Evolutionary conservation across 352 stramenopile species (phyloP), one percentile per base, ranked within the genome.

Genomic region (Phytophthora citrophthora): DNA sequence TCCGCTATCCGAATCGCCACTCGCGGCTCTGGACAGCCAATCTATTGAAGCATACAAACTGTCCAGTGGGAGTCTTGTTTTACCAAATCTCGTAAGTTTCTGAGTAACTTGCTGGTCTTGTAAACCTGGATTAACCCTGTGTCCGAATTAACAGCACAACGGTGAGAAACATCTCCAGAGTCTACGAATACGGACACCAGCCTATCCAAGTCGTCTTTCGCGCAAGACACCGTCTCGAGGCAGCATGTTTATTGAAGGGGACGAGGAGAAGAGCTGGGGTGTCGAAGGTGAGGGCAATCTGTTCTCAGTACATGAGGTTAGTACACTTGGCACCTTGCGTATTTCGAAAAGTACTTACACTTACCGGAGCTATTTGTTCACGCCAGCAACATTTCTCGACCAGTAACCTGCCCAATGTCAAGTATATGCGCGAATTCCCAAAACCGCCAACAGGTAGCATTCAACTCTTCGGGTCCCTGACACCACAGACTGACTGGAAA

Each of bases 361-460:
- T 44, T 15, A 32, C 29, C 8, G 8, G 29, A 29, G 4, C 26
- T 32, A 9, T 29, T 29, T 29, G 5, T 29, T 32, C 8, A 32
- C 8, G 7, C 29, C 29, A 32, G 20, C 32, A 47, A 7, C 40
- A 45, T 8, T n/a, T 15, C 8, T 47, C 34, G 5, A 20, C 57
- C 58, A 51, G 26, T n/a, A 73, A 39, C 13, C 36, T 67, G 27
- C 56, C 54, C 10, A 58, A 48, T 12, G 58, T 78, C 3, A 74
- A 77, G 16, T 88, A 88, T 41, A 40, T 79, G 24, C 76, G 74
- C 2, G 80, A 89, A 57, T 89, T 86, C 51, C 64, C 77, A 7
- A 83, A 61, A 34, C 66, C 68, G 23, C 54, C 77, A 2, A 52
- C 27, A 11, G 80, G 76, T 12, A 61, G 64, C 6, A 76, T 89